Evolutionary conservation across 2,329 filamentous ascomycete species (phyloP).

Genomic region (Aspergillus sp.): DNA sequence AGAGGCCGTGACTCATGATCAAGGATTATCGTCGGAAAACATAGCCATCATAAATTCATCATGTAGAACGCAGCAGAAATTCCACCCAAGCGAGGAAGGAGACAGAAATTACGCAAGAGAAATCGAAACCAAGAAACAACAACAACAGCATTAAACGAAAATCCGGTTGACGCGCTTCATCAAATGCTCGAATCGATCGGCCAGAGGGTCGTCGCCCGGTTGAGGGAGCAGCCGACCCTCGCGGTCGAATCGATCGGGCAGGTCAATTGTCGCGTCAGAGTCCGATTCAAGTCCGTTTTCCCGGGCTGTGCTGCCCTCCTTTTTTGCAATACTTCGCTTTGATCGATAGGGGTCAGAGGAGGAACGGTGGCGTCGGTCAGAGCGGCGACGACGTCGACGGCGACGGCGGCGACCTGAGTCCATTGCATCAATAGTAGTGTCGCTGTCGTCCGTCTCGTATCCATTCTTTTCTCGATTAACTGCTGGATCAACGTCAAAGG

Average conservation of each 20-base stretch:
- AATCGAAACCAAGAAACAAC: background rate
- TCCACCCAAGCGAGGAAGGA: background rate
- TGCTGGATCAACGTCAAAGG: constrained; percentile 34
- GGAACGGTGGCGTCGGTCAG: constrained; percentile 27
- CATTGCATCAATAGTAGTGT: constrained; percentile 38
- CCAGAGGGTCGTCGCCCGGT: constrained; percentile 37
- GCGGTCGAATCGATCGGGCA: constrained; percentile 50
- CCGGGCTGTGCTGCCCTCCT: background rate
- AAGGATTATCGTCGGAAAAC: background rate
- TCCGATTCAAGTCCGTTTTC: constrained; percentile 30
- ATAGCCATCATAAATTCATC: background rate
- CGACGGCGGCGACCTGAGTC: constrained; percentile 21
- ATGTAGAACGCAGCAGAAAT: background rate
- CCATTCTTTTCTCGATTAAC: constrained; percentile 30
- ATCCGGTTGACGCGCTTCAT: constrained; percentile 36
- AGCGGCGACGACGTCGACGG: constrained; percentile 24
- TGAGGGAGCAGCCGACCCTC: constrained; percentile 44
- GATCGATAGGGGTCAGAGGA: constrained; percentile 28
- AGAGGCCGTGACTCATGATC: constrained; percentile 5
- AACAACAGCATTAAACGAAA: constrained; percentile 24
- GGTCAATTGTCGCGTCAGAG: constrained; percentile 50
- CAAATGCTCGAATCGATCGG: constrained; percentile 41
- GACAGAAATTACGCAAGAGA: background rate
- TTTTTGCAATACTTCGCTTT: background rate
- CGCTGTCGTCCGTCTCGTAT: constrained; percentile 51